Evolutionary conservation across 768 basidiomycete genomes (phyloP), one percentile per base, ranked within the genome.

Genomic region (Podaxis rugospora): DNA sequence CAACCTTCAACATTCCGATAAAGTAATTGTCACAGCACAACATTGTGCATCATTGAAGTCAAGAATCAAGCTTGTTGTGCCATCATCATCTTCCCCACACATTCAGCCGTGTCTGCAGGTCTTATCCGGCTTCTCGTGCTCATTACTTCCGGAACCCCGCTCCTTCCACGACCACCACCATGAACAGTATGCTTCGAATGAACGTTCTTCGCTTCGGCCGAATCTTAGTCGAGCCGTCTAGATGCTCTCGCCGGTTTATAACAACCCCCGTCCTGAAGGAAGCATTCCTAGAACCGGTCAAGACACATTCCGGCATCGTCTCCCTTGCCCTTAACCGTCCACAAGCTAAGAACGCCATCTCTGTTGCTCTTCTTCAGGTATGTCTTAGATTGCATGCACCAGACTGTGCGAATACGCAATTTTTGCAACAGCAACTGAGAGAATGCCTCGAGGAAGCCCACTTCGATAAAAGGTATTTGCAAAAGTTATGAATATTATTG

Each of bases 311-410:
- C 6, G 91, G 92, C 6, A 79, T 94, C 53, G 79, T 83, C 18
- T 89, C 81, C 65, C 78, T 95, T 18, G 84, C 85, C n/a, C 83
- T 95, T 61, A 90, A 95, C 69, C 79, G 91, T 62, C 90, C 92
- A 6, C 80, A 88, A 65, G 87, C 84, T 66, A 93, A 87, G 80
- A 96, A 96, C 75, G 92, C 94, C 21, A 91, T 96, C 49, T 94
- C 92, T 2, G 74, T 84, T 62, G 76, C 76, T 37, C 80, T 96
- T 64, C 77, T 96, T 35, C 76, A 83, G 76, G 92, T 90, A 57
- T 67, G 47, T 21, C 47, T 49, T 16, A 14, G 11, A 44, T 49
- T 14, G 13, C 11, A 7, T 10, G 21, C 7, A 23, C 23, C 23
- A 25, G 14, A 13, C 23, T n/a, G 65, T 58, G 23, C 28, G 51